Percentiles rank a stretch among this genome's conserved stretches.
These are phyloP conservation scores for Verticillium zaregamsianum DNA, from an alignment of 2,329 filamentous ascomycete genomes.

Conservation along the genomic window DNA sequence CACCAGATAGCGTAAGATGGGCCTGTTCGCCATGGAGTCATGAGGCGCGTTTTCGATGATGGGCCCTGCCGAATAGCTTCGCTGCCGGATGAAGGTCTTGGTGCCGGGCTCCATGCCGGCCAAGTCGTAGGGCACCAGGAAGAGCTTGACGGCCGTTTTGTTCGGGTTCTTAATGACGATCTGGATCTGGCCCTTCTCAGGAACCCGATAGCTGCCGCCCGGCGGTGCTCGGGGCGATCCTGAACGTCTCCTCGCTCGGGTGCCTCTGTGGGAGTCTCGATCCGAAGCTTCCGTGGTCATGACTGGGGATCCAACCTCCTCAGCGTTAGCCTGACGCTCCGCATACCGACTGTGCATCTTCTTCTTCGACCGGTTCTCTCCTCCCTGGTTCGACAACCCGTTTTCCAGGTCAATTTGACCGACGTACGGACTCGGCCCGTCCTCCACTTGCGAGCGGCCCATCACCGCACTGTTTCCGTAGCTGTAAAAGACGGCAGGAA, in stretches of 20 bases:
- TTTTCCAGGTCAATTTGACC: slow-evolving; percentile 90
- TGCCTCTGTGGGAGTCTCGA: slow-evolving; percentile 23
- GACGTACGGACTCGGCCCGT: slow-evolving; percentile 93
- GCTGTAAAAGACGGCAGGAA: slow-evolving; percentile 94
- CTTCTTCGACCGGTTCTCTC: slow-evolving; percentile 40
- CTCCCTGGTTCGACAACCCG: slow-evolving; percentile 53
- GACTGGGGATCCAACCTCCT: slow-evolving; percentile 11
- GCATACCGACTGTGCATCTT: slow-evolving; percentile 42
- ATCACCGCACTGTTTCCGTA: slow-evolving; percentile 64
- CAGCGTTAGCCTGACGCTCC: slow-evolving; percentile 28
- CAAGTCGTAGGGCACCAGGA: slow-evolving; percentile 89
- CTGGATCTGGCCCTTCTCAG: slow-evolving; percentile 88
- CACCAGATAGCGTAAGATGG: slow-evolving; percentile 81
- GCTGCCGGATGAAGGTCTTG: slow-evolving; percentile 93
- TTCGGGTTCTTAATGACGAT: slow-evolving; percentile 98
- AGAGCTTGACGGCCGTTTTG: slow-evolving; percentile 95
- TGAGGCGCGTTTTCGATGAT: slow-evolving; percentile 64
- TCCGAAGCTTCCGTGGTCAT: slow-evolving; percentile 18
- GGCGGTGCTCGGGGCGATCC: slow-evolving; percentile 57
- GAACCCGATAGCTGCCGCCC: slow-evolving; percentile 89
- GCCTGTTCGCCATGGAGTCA: slow-evolving; percentile 43
- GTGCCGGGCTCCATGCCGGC: slow-evolving; percentile 88
- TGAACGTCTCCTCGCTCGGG: slow-evolving; percentile 32
- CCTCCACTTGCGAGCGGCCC: slow-evolving; percentile 62
- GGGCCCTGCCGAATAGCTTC: slow-evolving; percentile 84